A percentile compares a stretch with the other conserved stretches of the same genome.
Conservation (phyloP, 805 yeast species). For the Sugiyamaella qingdaonensis region DNA sequence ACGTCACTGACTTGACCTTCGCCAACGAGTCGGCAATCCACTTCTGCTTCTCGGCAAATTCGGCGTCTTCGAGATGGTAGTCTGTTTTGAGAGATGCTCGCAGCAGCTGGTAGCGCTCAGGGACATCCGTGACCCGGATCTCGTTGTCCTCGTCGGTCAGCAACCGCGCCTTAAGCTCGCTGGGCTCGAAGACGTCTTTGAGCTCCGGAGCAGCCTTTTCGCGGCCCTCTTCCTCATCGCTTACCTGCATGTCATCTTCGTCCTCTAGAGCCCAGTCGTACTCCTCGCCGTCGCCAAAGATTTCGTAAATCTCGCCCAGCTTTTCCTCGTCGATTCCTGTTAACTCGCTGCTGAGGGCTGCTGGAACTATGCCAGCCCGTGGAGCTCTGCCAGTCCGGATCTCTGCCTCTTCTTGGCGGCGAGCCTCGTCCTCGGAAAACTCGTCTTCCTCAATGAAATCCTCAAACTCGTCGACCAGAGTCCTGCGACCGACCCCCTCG, state of each 20-base stretch:
- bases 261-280: conserved; percentile 98
- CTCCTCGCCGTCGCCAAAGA: conserved; percentile 95
- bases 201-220: conserved; percentile 50
- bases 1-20: conserved; percentile 48
- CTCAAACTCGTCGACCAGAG: conserved; percentile 73
- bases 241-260: conserved; percentile 43
- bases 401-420: conserved; percentile 49
- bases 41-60: conserved; percentile 63
- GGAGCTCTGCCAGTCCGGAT: conserved; percentile 32
- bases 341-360: conserved; percentile 28
- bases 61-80: conserved; percentile 60
- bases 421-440: conserved; percentile 79
- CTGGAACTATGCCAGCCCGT: conserved; percentile 15
- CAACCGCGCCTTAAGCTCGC: conserved; percentile 85
- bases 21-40: conserved; percentile 74
- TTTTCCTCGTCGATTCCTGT: conserved; percentile 77
- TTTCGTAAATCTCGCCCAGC: conserved; percentile 87
- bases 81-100: conserved; percentile 64
- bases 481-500: conserved; percentile 32
- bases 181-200: conserved; percentile 90
- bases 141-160: conserved; percentile 88
- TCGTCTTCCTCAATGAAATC: conserved; percentile 98
- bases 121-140: conserved; percentile 81
- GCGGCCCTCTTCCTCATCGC: conserved; percentile 18
- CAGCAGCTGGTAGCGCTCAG: conserved; percentile 83